Evolutionary conservation across 768 basidiomycete genomes (phyloP).

Genomic region (Pisolithus microcarpus): DNA sequence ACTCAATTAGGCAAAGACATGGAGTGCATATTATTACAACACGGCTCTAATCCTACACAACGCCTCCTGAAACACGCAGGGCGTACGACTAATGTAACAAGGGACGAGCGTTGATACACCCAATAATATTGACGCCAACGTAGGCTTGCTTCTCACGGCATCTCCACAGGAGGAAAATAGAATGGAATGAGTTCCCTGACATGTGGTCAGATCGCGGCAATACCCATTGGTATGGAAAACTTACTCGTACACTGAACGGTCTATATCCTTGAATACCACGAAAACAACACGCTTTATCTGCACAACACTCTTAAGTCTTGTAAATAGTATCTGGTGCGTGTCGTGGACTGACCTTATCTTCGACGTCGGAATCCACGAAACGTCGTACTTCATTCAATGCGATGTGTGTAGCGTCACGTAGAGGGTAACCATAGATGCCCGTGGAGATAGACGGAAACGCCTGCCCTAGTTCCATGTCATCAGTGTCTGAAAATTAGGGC

Average conservation of each 20-base stretch:
- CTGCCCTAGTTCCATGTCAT: constrained; percentile 30
- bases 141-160: neutral
- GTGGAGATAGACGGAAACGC: constrained; percentile 80
- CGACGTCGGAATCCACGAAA: constrained; percentile 49
- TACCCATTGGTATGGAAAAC: constrained; percentile 16
- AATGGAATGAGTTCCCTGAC: constrained; percentile 46
- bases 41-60: no score
- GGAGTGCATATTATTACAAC: no score
- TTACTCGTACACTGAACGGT: constrained; percentile 60
- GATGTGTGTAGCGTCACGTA: constrained; percentile 62
- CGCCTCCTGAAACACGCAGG: no score
- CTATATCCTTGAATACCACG: constrained; percentile 60
- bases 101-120: neutral
- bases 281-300: constrained; percentile 71
- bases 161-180: constrained; percentile 53
- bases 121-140: neutral
- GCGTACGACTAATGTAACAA: no score
- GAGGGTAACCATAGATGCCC: constrained; percentile 73
- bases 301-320: neutral
- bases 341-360: constrained; percentile 32
- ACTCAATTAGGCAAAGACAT: no score
- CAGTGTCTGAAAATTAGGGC: neutral
- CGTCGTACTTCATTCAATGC: constrained; percentile 54
- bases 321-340: neutral
- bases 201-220: neutral